phyloP scores from a whole-genome alignment of 2,329 filamentous ascomycete species.

The Thielaviopsis populi region DNA sequence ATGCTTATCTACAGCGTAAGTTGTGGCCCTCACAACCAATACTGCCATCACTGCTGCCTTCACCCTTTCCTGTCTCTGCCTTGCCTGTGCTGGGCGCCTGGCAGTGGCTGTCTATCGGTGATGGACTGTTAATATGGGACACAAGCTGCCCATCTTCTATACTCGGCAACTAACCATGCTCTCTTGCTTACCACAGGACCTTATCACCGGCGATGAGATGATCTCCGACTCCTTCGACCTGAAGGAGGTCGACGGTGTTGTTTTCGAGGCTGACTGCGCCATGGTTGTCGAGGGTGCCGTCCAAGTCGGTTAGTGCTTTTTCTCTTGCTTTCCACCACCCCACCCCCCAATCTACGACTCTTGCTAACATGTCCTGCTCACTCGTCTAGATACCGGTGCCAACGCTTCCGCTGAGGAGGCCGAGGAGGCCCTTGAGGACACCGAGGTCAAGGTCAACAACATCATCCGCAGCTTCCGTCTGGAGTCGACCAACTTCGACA shows the following conservation, averaged over 20 bases:
- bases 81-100: neutral
- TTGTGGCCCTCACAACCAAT: constrained; percentile 7
- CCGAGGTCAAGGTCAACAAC: constrained; percentile 67
- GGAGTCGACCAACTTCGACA: constrained; percentile 63
- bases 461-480: constrained; percentile 87
- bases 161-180: too few species aligned
- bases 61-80: neutral
- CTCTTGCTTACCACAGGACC: constrained; percentile 45
- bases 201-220: constrained; percentile 83
- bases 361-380: neutral
- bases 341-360: too few species aligned
- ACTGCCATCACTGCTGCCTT: neutral
- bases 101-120: neutral
- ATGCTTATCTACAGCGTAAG: constrained; percentile 63
- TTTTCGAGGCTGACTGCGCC: constrained; percentile 82
- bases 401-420: constrained; percentile 92
- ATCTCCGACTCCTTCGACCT: constrained; percentile 88
- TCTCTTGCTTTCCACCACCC: too few species aligned
- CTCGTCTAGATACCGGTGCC: constrained; percentile 60
- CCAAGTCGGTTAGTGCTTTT: constrained; percentile 46
- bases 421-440: constrained; percentile 60
- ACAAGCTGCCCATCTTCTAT: too few species aligned
- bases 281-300: constrained; percentile 73
- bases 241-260: constrained; percentile 62
- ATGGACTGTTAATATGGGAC: too few species aligned